Percentiles rank a stretch among this genome's conserved stretches.
These are phyloP conservation scores for Populus tremula DNA, from an alignment of 345 rosid genomes.

Conservation along the genomic window DNA sequence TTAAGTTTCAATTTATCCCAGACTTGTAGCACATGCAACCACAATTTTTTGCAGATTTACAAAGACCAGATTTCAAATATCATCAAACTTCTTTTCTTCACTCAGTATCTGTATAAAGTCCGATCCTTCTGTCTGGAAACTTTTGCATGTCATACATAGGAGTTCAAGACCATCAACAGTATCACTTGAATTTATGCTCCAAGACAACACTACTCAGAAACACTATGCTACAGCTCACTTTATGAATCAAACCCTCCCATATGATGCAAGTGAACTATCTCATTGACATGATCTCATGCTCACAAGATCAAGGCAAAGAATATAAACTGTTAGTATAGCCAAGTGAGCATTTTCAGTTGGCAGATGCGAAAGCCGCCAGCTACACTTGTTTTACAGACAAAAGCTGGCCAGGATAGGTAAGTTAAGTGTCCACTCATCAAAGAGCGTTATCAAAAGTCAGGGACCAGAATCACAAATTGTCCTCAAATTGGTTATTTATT, in stretches of 20 bases:
- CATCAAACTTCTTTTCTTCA: background rate
- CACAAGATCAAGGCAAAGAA: background rate
- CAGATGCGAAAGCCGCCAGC: background rate
- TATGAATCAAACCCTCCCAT: too few species aligned
- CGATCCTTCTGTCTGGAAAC: background rate
- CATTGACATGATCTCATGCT: background rate
- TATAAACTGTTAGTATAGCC: background rate
- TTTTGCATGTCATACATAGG: background rate
- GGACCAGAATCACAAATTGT: background rate
- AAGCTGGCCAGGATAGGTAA: background rate
- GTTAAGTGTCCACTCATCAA: background rate
- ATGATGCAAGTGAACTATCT: too few species aligned
- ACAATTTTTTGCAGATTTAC: background rate
- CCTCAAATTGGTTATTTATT: background rate
- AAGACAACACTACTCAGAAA: background rate
- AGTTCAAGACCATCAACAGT: background rate
- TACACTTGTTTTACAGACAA: background rate
- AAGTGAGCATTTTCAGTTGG: background rate
- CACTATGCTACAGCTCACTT: background rate
- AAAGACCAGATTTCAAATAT: background rate
- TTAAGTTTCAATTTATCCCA: background rate
- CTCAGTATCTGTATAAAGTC: background rate
- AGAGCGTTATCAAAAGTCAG: background rate
- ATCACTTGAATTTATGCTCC: background rate
- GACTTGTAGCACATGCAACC: background rate